Evolutionary conservation across 2,329 filamentous ascomycete genomes (phyloP), one percentile per base, ranked within the genome.

Genomic region (Clarireedia monteithiana): DNA sequence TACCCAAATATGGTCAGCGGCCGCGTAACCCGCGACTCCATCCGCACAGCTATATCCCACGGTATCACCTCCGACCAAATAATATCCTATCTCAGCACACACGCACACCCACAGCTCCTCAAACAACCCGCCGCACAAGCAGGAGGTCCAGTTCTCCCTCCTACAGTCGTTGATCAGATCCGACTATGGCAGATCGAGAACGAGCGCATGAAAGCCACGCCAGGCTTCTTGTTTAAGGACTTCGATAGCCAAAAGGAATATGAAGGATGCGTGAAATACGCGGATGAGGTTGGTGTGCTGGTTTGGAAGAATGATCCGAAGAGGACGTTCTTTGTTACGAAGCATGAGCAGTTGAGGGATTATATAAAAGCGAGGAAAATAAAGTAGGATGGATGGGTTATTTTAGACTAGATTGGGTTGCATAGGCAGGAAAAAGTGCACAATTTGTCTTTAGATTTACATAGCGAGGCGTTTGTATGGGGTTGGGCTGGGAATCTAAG

Each of bases 101-200:
- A 99, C 72, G 94, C 94, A 0, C 94, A 99, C 73, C 91, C 95
- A 46, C 89, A 97, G 71, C 90, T 99, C 82, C 85, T 80, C 59
- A 80, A 80, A 66, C 78, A 77, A 59, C 66, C 72, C 2, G 67
- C 72, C 0, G 59, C 60, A 7, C 57, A 60, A 7, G 63, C 63
- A n/a, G 63, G 59, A 17, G 62, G 60, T 2, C 88, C 91, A 1
- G 82, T 96, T 15, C 79, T 99, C 2, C 94, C 95, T 1, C 91
- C 94, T 0, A 97, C 95, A 0, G 94, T 99, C 15, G 89, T 96
- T 60, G 94, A 99, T 72, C 94, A 99, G 75, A 96, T 99, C 66
- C 82, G 91, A 2, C 82, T 99, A 20, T 99, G 94, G 94, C 92
- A 99, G 75, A 84, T 97, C 52, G 94, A 99, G 72, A 91, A 92